Conservation (phyloP, 2,329 filamentous ascomycete genomes). For the Cercospora citrullina region DNA sequence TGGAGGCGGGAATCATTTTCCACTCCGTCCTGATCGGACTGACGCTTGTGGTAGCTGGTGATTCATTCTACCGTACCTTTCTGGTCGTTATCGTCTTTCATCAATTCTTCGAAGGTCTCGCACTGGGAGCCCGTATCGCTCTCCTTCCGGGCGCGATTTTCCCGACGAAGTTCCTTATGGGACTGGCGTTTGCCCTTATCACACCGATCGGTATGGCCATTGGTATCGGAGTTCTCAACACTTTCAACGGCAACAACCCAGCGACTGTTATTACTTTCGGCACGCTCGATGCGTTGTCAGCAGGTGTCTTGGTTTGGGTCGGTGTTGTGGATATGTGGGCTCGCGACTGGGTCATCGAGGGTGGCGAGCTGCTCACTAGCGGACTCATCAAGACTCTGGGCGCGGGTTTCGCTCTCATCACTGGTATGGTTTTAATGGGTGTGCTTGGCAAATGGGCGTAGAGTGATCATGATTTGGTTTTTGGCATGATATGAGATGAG, state of each 20-base stretch:
- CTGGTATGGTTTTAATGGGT: constrained; percentile 25
- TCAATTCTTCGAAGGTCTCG: constrained; percentile 89
- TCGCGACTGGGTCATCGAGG: constrained; percentile 63
- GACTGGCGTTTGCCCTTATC: constrained; percentile 64
- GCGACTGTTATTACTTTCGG: constrained; percentile 70
- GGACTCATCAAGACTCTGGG: constrained; percentile 21
- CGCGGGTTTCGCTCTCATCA: constrained; percentile 16
- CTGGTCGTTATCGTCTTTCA: constrained; percentile 76
- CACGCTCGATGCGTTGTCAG: constrained; percentile 70
- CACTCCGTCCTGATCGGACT: constrained; percentile 52
- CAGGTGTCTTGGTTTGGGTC: constrained; percentile 78
- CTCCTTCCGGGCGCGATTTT: constrained; percentile 55
- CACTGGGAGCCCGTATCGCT: constrained; percentile 80
- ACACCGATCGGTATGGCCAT: constrained; percentile 81
- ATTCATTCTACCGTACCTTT: constrained; percentile 60
- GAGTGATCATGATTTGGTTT: constrained; percentile 20
- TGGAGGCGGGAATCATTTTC: constrained; percentile 75
- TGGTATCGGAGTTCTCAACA: constrained; percentile 67
- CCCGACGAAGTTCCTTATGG: constrained; percentile 60
- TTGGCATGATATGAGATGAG: constrained; percentile 3
- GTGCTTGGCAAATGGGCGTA: constrained; percentile 30
- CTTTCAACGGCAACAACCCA: constrained; percentile 72
- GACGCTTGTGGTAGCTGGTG: constrained; percentile 66
- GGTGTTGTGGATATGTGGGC: constrained; percentile 79
- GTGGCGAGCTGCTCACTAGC: constrained; percentile 23